Percentiles rank a stretch among this genome's conserved stretches.
phyloP scores from a whole-genome alignment of 179 eudicot genomes.

The Beta corolliflora region DNA sequence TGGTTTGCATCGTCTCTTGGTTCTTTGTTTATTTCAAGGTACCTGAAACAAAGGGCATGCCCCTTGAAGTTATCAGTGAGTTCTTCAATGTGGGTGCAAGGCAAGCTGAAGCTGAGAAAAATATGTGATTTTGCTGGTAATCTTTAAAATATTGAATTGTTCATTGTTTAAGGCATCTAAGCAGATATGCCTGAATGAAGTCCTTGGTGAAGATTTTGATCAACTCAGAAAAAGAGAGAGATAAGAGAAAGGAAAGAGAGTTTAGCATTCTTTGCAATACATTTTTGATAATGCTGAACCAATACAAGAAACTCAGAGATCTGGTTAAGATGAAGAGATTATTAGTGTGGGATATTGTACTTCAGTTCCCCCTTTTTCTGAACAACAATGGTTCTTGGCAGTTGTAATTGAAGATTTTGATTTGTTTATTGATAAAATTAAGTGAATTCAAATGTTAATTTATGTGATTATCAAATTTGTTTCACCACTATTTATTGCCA shows the following conservation, averaged over 20 bases:
- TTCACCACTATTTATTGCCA: neutral
- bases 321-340: constrained; percentile 5
- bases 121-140: neutral
- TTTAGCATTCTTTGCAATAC: neutral
- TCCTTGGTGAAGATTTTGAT: neutral
- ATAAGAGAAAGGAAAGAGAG: neutral
- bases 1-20: constrained; percentile 66
- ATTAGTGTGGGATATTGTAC: neutral
- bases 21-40: constrained; percentile 72
- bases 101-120: constrained; percentile 46
- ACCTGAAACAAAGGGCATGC: constrained; percentile 88
- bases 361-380: neutral
- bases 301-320: constrained; percentile 3
- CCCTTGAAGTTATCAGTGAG: constrained; percentile 81
- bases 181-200: neutral
- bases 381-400: constrained; percentile 8
- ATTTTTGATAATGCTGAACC: constrained; percentile 16
- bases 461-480: constrained; percentile 10
- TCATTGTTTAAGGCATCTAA: constrained; percentile 5
- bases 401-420: constrained; percentile 11
- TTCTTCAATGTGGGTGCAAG: constrained; percentile 79
- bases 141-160: neutral
- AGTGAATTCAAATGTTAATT: constrained; percentile 19
- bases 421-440: constrained; percentile 2
- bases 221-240: neutral